These are phyloP conservation scores for Hevea brasiliensis DNA, from an alignment of 345 rosid genomes.

Conservation along the genomic window DNA sequence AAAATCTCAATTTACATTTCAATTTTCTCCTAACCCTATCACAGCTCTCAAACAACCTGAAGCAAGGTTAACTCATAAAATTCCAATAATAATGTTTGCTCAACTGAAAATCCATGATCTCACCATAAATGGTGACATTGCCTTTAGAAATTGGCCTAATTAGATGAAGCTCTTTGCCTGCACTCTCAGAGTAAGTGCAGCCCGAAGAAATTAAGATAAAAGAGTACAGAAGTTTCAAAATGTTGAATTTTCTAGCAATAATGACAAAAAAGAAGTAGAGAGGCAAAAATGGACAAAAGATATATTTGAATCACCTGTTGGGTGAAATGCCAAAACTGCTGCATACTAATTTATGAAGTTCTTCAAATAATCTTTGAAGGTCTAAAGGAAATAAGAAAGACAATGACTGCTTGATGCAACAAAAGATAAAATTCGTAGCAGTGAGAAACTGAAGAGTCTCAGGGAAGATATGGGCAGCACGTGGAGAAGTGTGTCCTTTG, in stretches of 20 bases:
- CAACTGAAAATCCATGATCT: constrained; percentile 26
- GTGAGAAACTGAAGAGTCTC: constrained; percentile 19
- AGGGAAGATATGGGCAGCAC: constrained; percentile 71
- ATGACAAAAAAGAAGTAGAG: background rate
- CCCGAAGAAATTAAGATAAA: constrained; percentile 37
- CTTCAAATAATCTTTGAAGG: constrained; percentile 52
- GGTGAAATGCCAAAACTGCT: constrained; percentile 69
- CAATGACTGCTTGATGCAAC: background rate
- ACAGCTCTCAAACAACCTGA: background rate
- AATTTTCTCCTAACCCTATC: too few species aligned
- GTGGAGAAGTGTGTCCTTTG: constrained; percentile 63
- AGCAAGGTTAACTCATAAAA: background rate
- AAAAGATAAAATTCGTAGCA: background rate
- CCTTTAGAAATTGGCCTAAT: constrained; percentile 62
- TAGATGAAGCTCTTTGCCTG: constrained; percentile 56
- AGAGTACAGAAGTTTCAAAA: too few species aligned
- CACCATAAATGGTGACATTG: constrained; percentile 69
- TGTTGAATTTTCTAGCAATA: background rate
- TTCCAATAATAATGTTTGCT: background rate
- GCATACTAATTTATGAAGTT: constrained; percentile 41
- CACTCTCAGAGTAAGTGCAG: constrained; percentile 69
- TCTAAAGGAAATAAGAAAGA: constrained; percentile 29
- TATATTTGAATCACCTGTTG: constrained; percentile 56
- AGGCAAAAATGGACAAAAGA: background rate
- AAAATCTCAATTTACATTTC: too few species aligned